Evolutionary conservation across 2,329 filamentous ascomycete species (phyloP), one percentile per base, ranked within the genome.

Genomic region (Aureobasidium sp.): DNA sequence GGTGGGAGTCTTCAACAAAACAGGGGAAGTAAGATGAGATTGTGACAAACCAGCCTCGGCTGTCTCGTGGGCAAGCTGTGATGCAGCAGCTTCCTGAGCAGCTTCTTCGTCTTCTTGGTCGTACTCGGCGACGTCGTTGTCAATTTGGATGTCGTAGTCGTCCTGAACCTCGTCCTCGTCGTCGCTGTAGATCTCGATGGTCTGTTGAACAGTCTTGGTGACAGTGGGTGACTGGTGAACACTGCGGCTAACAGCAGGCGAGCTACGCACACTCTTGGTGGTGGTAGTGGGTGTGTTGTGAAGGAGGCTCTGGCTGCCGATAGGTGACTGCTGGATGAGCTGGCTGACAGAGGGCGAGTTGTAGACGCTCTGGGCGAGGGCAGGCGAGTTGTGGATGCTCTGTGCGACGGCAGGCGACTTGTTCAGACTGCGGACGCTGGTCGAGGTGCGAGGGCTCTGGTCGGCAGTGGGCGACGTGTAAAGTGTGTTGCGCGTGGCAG

Each of bases 31-130:
- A 34, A 29, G 53, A 45, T 57, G 53, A 45, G 53, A 57, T 1
- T 44, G 53, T 44, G 39, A 57, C 53, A 45, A 57, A 57, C 53
- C 53, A 45, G 53, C 39, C 21, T 57, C 27, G 39, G 39, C 53
- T 36, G 54, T 58, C 42, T 58, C 54, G 15, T 32, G 13, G 42
- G 54, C 54, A 48, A 58, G 42, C 42, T 58, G 54, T 29, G 54
- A 44, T 13, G 36, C 21, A 21, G 36, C 53, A 45, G 53, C 39
- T n/a, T 42, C 53, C 52, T 57, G 53, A 41, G 45, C 53, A 57
- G 53, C 39, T 44, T 45, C 53, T 34, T 55, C 21, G 21, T 21
- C 52, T 34, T 57, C 39, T 25, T 41, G 36, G 15, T 54, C 36
- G 25, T 41, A 25, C 25, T 53, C 9, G 34, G n/a, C n/a, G 32